phyloP scores from a whole-genome alignment of 768 basidiomycete species.

The button mushroom (Agaricus bisporus) region DNA sequence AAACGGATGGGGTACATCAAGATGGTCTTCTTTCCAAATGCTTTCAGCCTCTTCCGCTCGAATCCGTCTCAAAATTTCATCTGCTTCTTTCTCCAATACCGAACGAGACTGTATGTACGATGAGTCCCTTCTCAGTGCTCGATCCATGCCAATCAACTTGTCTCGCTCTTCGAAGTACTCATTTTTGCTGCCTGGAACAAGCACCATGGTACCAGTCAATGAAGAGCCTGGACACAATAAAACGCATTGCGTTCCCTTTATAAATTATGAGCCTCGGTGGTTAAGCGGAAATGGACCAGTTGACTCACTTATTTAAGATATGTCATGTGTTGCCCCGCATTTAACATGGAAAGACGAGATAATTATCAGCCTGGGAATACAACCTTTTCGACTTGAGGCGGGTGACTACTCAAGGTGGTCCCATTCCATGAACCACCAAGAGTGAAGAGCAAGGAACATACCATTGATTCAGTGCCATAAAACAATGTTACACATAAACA shows the following conservation, averaged over 20 bases:
- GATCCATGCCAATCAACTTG: conserved; percentile 37
- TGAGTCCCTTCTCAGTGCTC: conserved; percentile 45
- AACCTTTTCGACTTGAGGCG: too few relatives aligned
- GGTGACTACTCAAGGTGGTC: too few relatives aligned
- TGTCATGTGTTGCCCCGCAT: too few relatives aligned
- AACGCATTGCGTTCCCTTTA: not conserved
- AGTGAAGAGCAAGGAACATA: too few relatives aligned
- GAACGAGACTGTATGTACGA: conserved; percentile 19
- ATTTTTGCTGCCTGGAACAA: conserved; percentile 1
- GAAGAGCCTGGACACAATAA: not conserved
- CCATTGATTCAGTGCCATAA: not conserved
- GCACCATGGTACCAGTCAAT: not conserved
- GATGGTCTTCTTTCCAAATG: conserved; percentile 8
- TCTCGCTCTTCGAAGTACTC: conserved; percentile 26
- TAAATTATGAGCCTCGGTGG: too few relatives aligned
- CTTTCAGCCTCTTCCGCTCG: conserved; percentile 8
- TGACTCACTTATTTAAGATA: too few relatives aligned
- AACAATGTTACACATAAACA: conserved; percentile 29
- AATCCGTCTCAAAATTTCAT: conserved; percentile 25
- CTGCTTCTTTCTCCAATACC: conserved; percentile 44
- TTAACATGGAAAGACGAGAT: too few relatives aligned
- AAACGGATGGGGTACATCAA: conserved; percentile 9
- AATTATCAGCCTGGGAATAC: too few relatives aligned
- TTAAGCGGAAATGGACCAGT: too few relatives aligned
- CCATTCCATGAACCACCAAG: too few relatives aligned